Evolutionary conservation across 257 asterid species (phyloP).

Genomic region (Rhazya stricta): DNA sequence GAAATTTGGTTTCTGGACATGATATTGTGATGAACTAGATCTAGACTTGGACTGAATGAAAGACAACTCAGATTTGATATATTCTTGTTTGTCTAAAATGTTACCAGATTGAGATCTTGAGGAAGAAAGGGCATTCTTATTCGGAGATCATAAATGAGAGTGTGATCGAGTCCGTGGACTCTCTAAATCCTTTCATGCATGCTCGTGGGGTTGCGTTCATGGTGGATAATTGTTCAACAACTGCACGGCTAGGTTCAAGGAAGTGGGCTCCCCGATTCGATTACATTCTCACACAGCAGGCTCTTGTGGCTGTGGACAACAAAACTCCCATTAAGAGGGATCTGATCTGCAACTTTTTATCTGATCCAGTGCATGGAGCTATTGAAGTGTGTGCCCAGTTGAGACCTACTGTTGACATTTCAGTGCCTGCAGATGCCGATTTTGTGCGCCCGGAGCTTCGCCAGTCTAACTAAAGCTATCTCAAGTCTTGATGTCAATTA

Average conservation of each 20-base stretch:
- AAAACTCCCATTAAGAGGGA: constrained; percentile 60
- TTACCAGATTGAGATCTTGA: constrained; percentile 71
- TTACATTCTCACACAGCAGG: constrained; percentile 85
- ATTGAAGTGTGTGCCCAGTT: constrained; percentile 77
- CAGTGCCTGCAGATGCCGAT: constrained; percentile 84
- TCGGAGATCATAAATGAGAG: constrained; percentile 92
- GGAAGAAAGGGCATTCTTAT: constrained; percentile 96
- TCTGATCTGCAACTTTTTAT: constrained; percentile 79
- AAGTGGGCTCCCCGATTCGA: constrained; percentile 97
- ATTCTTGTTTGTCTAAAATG: not conserved
- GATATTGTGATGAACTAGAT: not conserved
- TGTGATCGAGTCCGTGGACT: constrained; percentile 86
- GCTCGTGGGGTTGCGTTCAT: constrained; percentile 97
- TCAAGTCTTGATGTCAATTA: not conserved
- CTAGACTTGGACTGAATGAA: not conserved
- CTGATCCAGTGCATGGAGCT: constrained; percentile 81
- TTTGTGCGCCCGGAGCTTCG: constrained; percentile 92
- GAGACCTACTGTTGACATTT: constrained; percentile 94
- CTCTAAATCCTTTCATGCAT: constrained; percentile 92
- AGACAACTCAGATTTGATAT: not conserved
- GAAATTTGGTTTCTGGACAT: not conserved
- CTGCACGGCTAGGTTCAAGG: constrained; percentile 88
- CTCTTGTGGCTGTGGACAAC: constrained; percentile 73
- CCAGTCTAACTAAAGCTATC: constrained; percentile 23
- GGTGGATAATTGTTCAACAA: constrained; percentile 97